Percentiles rank a stretch among this genome's conserved stretches.
These are phyloP conservation scores for Rhytidiadelphus loreus DNA, from an alignment of 225 moss, liverwort and hornwort genomes.

Conservation along the genomic window DNA sequence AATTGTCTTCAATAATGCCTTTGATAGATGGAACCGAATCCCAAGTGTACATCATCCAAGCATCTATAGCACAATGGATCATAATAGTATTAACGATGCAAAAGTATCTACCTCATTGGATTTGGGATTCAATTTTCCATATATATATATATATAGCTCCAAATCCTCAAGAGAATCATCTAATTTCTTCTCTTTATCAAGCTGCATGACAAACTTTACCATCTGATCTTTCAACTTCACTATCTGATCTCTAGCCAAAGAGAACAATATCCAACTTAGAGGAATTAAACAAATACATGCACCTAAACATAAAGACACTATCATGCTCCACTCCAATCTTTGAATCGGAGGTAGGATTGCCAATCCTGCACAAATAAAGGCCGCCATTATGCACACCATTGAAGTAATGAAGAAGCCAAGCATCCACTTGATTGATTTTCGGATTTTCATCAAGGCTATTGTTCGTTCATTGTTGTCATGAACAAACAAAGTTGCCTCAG, in stretches of 20 bases:
- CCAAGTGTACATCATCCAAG: too few relatives aligned
- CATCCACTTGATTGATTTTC: not conserved
- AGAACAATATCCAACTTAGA: not conserved
- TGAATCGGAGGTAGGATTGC: not conserved
- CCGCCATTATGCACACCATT: not conserved
- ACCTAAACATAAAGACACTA: not conserved
- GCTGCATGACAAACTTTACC: rapidly evolving
- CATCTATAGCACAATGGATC: too few relatives aligned
- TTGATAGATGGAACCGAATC: too few relatives aligned
- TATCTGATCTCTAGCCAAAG: not conserved
- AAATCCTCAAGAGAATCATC: not conserved
- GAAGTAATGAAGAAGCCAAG: not conserved
- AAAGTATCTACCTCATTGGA: too few relatives aligned
- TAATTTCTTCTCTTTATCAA: not conserved
- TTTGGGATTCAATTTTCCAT: too few relatives aligned
- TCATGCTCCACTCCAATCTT: not conserved
- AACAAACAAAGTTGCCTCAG: not conserved
- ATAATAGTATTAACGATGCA: too few relatives aligned
- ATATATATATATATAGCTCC: too few relatives aligned
- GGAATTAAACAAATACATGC: not conserved
- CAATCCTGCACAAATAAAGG: not conserved
- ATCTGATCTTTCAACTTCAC: too few relatives aligned
- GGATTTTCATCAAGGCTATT: not conserved
- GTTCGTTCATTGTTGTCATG: not conserved
- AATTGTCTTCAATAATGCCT: too few relatives aligned